These are phyloP conservation scores for Nyctanthes arbortristis DNA, from an alignment of 257 asterid species.

Conservation along the genomic window DNA sequence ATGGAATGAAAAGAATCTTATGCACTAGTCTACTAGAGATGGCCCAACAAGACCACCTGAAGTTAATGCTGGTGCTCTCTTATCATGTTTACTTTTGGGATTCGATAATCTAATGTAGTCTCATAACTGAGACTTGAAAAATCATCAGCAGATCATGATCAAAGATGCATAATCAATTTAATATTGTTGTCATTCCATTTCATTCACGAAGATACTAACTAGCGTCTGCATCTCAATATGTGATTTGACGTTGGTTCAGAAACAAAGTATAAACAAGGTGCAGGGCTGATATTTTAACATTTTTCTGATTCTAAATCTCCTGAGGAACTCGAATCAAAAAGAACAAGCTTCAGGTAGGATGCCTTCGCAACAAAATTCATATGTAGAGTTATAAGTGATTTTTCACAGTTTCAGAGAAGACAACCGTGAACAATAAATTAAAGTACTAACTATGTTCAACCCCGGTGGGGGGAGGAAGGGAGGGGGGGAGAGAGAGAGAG, in stretches of 20 bases:
- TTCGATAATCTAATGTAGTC: slow-evolving; percentile 2
- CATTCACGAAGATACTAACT: slow-evolving; percentile 2
- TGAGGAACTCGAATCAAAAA: not conserved
- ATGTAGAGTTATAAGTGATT: not conserved
- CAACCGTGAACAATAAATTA: not conserved
- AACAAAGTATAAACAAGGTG: not conserved
- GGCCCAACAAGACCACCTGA: slow-evolving; percentile 22
- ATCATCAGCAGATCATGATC: not conserved
- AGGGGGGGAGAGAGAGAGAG: slow-evolving; percentile 32
- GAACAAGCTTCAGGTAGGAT: slow-evolving; percentile 13
- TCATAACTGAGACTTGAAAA: slow-evolving; percentile 7
- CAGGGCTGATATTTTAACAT: not conserved
- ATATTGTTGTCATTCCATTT: slow-evolving; percentile 15
- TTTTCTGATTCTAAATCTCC: not conserved
- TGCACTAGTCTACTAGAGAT: not conserved
- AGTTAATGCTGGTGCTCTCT: slow-evolving; percentile 10
- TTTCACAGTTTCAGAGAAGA: not conserved
- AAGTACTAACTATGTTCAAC: not conserved
- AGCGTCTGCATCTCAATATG: not conserved
- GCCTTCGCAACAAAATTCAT: slow-evolving; percentile 16
- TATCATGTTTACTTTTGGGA: slow-evolving; percentile 14
- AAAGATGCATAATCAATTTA: slow-evolving; percentile 12
- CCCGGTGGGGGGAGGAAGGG: too few relatives aligned
- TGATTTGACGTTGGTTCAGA: not conserved
- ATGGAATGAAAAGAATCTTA: slow-evolving; percentile 3